phyloP scores from a whole-genome alignment of 192 early-diverging fungal genomes.

The Coemansia sp. region DNA sequence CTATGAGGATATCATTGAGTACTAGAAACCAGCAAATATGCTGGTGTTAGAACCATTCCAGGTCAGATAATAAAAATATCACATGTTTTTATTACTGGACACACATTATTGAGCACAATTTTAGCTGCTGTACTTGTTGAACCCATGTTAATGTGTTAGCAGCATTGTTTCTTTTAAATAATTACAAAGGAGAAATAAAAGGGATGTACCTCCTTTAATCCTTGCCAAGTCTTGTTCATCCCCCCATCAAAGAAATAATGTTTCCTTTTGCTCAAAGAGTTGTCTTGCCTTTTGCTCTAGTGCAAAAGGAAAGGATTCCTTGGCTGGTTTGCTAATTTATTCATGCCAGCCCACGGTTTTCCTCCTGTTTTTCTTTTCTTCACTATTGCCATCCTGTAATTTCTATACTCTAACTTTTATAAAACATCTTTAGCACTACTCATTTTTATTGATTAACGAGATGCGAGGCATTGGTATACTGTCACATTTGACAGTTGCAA shows the following conservation, averaged over 20 bases:
- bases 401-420: not conserved
- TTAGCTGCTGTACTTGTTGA: too few species aligned
- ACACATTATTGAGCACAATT: not conserved
- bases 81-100: not conserved
- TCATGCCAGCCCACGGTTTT: not conserved
- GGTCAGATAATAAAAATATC: not conserved
- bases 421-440: not conserved
- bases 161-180: not conserved
- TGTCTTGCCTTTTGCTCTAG: not conserved
- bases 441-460: not conserved
- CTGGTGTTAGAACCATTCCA: too few species aligned
- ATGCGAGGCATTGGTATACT: slow-evolving; percentile 3
- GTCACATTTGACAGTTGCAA: slow-evolving; percentile 10
- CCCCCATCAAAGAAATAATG: not conserved
- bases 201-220: not conserved
- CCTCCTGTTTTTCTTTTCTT: not conserved
- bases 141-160: not conserved
- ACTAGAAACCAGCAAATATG: too few species aligned
- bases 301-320: not conserved
- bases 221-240: not conserved
- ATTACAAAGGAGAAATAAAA: not conserved
- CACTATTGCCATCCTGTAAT: not conserved
- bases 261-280: not conserved
- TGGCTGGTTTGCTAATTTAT: too few species aligned
- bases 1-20: too few species aligned